Evolutionary conservation across 2,329 filamentous ascomycete species (phyloP).

Genomic region (Fusarium stilboides): DNA sequence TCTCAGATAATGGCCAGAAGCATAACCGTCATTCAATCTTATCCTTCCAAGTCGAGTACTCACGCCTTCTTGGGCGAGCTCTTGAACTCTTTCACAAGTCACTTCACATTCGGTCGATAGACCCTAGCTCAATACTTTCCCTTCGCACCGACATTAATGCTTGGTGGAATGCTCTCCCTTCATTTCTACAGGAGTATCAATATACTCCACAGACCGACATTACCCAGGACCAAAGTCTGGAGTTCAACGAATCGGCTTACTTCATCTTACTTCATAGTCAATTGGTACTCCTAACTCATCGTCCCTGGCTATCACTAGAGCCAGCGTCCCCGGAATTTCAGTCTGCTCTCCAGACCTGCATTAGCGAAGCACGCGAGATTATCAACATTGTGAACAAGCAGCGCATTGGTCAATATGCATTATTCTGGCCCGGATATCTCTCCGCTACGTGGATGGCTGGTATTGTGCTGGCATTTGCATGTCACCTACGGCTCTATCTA

Average conservation of each 20-base stretch:
- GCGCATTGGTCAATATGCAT: too few relatives aligned
- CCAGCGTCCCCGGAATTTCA: neutral
- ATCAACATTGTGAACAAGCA: neutral
- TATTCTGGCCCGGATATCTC: neutral
- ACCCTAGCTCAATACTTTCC: neutral
- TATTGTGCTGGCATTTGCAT: too few relatives aligned
- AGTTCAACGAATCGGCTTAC: neutral
- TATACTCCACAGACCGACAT: too few relatives aligned
- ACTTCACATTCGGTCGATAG: neutral
- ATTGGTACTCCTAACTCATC: neutral
- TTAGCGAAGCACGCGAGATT: neutral
- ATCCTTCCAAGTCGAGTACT: neutral
- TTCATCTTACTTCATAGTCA: neutral
- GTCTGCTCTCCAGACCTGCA: neutral
- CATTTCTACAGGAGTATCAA: neutral
- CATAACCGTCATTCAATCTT: neutral
- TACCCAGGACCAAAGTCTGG: neutral
- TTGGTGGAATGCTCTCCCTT: neutral
- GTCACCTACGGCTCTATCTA: too few relatives aligned
- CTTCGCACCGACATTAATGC: neutral
- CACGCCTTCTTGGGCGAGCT: neutral
- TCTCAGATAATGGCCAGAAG: neutral
- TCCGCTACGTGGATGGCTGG: too few relatives aligned
- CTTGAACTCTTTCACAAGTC: constrained; percentile 1
- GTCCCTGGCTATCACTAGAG: neutral